Base-by-base conservation (phyloP, 2,329 filamentous ascomycete species). In the Nigrospora oryzae region DNA sequence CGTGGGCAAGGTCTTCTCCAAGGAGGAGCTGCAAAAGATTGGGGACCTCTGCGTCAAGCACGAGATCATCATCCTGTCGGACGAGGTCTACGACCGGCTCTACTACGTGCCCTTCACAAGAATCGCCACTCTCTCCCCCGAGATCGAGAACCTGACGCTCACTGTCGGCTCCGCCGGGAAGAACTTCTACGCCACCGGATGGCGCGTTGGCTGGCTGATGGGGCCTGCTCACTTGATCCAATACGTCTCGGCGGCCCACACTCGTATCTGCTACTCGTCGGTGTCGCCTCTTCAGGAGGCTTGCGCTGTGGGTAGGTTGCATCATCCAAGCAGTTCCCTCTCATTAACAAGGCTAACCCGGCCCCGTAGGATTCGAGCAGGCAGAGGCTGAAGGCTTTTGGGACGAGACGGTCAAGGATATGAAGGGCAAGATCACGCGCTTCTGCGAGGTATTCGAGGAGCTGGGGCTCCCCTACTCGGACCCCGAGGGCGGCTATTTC, bases 141-240 rank as follows among this genome's bases (percentile, higher is more conserved):
- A 96, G 63, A 81, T 97, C 42, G 89, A 89, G 55, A 80, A 80
- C 47, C 75, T 95, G 53, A 97, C 93, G 5, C 68, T 98, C 40
- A 97, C 93, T 0, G 93, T 98, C 30, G 93, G 93, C 16, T 95
- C 89, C 0, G 93, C 89, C 1, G 93, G 93, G 56, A 98, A 98
- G 77, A 94, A 93, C 72, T 98, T 98, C 67, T 97, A 97, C 61
- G 89, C 88, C 46, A 98, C 93, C 0, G 93, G 93, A 40, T 98
- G 93, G 93, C 83, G 93, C 46, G 90, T 97, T 5, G 79, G 93
- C 45, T 98, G 91, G 82, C 73, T 98, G 34, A 93, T 97, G 59
- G 93, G 93, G 0, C 89, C 87, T 0, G 79, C 88, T 43, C 79
- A 95, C 49, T 73, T 97, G 43, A 89, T 97, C 68, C 86, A 94